Conservation (phyloP, 2,329 filamentous ascomycete genomes). For the Stachybotrys elegans region DNA sequence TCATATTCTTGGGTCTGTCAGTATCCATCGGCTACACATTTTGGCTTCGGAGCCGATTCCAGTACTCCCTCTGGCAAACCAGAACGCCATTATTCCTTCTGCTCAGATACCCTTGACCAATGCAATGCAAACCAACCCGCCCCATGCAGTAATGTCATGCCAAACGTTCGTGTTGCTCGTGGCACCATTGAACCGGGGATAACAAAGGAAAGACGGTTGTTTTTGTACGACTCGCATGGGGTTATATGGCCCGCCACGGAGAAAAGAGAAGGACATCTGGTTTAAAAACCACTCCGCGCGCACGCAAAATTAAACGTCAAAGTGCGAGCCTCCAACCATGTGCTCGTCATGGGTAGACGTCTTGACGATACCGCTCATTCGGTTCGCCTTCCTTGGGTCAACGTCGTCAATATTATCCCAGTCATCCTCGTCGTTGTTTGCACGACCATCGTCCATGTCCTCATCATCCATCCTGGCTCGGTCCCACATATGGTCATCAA, state of each 20-base stretch:
- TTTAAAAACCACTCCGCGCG: too few relatives aligned
- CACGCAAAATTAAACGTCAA: constrained; percentile 52
- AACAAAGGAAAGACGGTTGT: background rate
- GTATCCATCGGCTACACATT: too few relatives aligned
- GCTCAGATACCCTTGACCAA: constrained; percentile 12
- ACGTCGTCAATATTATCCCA: constrained; percentile 56
- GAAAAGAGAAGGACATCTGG: constrained; percentile 14
- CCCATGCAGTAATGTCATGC: constrained; percentile 33
- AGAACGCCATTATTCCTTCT: constrained; percentile 13
- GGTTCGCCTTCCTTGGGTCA: constrained; percentile 46
- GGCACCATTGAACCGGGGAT: background rate
- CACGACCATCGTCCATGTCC: constrained; percentile 53
- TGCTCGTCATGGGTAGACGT: constrained; percentile 55
- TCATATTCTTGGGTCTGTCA: too few relatives aligned
- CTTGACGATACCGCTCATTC: constrained; percentile 61
- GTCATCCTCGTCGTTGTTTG: constrained; percentile 41
- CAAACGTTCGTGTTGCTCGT: constrained; percentile 19
- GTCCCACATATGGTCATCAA: constrained; percentile 76
- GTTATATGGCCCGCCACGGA: constrained; percentile 18
- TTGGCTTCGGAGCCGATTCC: too few relatives aligned
- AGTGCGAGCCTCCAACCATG: constrained; percentile 58
- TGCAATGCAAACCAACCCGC: constrained; percentile 25
- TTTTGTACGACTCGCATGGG: too few relatives aligned
- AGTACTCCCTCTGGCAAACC: constrained; percentile 8
- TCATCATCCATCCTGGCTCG: constrained; percentile 45